Evolutionary conservation across 129 eudicot genomes (phyloP), one percentile per base, ranked within the genome.

Genomic region (Helichrysum umbraculigerum): DNA sequence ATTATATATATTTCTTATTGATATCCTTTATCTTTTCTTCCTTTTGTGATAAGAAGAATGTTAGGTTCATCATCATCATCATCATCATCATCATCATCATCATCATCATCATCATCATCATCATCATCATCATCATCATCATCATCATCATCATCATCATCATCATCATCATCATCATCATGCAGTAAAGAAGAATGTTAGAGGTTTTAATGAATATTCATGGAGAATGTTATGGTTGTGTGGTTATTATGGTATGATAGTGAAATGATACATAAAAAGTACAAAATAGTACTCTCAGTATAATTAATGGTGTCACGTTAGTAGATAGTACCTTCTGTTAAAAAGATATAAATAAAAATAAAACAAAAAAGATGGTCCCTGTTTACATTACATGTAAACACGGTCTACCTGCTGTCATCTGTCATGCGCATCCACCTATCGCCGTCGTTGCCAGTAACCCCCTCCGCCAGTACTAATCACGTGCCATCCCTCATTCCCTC

Each of bases 361-460:
- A 7, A 44, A 44, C 0, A 37, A 12, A 44, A 2, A 59, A 35
- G 12, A 57, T 57, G 77, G 77, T 35, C 77, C 67, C 54, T 35
- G 15, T 7, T 7, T 19, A 57, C 47, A 41, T 41, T 0, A 0
- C 0, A 41, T 12, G 14, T 41, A 41, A 12, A 41, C 22, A 21
- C 39, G 9, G 47, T 28, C 42, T 62, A 30, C 72, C 42, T 57
- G 17, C 77, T 59, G 37, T 66, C 34, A 63, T 44, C 72, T 42
- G 33, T 64, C 68, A 35, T 25, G 57, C 25, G 1, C 77, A 64
- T 63, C 72, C 72, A 75, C 64, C 79, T 64, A 44, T 75, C 64
- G 78, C 78, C 78, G 70, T 74, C 78, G 70, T 42, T 74, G 78
- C 19, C 78, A 32, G 65, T 54, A 42, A 9, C 30, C 76, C 19